These are phyloP conservation scores for Kuraishia borneana DNA, from an alignment of 805 yeast species.

Conservation along the genomic window DNA sequence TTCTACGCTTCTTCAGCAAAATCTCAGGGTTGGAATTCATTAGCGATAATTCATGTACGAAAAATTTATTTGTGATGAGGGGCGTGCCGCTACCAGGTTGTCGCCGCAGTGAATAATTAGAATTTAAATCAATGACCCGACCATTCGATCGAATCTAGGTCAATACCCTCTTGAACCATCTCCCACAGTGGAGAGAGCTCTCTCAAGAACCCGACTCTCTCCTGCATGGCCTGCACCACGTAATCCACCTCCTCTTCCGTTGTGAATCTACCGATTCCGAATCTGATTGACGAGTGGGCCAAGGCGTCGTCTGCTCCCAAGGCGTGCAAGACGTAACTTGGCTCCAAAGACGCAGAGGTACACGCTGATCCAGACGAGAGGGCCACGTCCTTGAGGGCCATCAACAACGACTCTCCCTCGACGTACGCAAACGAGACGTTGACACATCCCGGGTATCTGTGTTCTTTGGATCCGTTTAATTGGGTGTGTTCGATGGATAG, in stretches of 20 bases:
- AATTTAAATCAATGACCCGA: conserved; percentile 67
- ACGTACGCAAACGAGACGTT: conserved; percentile 94
- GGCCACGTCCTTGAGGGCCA: conserved; percentile 97
- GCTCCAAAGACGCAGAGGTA: conserved; percentile 96
- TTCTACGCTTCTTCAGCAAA: conserved; percentile 67
- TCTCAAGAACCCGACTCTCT: conserved; percentile 84
- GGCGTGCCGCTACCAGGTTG: too few species aligned
- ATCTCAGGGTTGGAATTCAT: conserved; percentile 67
- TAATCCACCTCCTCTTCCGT: conserved; percentile 94
- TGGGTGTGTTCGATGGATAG: conserved; percentile 80
- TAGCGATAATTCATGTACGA: not conserved
- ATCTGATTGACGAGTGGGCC: conserved; percentile 96
- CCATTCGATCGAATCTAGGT: conserved; percentile 90
- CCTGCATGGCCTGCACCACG: conserved; percentile 78
- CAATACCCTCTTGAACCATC: conserved; percentile 98
- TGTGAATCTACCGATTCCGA: conserved; percentile 95
- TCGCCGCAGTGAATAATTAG: too few species aligned
- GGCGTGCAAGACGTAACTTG: conserved; percentile 93
- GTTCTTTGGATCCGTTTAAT: conserved; percentile 70
- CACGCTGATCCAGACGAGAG: conserved; percentile 96
- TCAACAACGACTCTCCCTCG: conserved; percentile 93
- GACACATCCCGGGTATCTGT: conserved; percentile 87
- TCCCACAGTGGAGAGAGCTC: conserved; percentile 96
- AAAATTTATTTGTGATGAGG: not conserved
- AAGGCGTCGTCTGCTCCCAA: conserved; percentile 96